These are phyloP conservation scores for Alternaria consortialis DNA, from an alignment of 2,329 filamentous ascomycete species.

Conservation along the genomic window DNA sequence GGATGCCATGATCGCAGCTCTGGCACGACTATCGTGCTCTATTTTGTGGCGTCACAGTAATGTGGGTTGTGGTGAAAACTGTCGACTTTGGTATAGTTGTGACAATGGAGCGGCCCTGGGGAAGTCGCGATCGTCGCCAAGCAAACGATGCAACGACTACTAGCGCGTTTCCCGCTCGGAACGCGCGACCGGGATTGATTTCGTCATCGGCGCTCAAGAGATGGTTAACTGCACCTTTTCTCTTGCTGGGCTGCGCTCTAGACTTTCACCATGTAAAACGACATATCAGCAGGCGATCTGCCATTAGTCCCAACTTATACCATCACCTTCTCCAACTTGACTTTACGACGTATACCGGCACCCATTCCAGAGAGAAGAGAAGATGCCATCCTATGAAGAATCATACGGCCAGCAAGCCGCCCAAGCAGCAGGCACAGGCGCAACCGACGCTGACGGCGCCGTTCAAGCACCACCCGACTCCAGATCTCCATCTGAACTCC, in stretches of 20 bases:
- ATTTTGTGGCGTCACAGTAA: neutral
- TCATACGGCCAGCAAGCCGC: constrained; percentile 17
- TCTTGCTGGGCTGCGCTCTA: constrained; percentile 23
- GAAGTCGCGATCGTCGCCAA: constrained; percentile 26
- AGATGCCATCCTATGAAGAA: constrained; percentile 28
- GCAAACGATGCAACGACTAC: constrained; percentile 15
- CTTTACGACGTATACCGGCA: neutral
- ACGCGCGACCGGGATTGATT: constrained; percentile 27
- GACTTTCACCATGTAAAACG: constrained; percentile 14
- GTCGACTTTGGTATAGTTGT: neutral
- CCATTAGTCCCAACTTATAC: neutral
- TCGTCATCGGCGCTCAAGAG: constrained; percentile 35
- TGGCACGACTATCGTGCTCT: neutral
- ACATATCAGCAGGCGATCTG: neutral
- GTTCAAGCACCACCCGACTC: constrained; percentile 16
- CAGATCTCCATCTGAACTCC: constrained; percentile 52
- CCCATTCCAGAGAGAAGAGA: neutral
- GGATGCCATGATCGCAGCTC: constrained; percentile 65
- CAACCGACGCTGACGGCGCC: constrained; percentile 3
- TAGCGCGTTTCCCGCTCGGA: constrained; percentile 26
- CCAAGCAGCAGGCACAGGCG: constrained; percentile 8
- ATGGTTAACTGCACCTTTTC: constrained; percentile 1
- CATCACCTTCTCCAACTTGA: neutral
- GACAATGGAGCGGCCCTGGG: constrained; percentile 1
- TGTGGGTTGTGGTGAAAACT: neutral